Base-by-base conservation (phyloP, 805 yeast genomes). In the Hanseniaspora thailandica region DNA sequence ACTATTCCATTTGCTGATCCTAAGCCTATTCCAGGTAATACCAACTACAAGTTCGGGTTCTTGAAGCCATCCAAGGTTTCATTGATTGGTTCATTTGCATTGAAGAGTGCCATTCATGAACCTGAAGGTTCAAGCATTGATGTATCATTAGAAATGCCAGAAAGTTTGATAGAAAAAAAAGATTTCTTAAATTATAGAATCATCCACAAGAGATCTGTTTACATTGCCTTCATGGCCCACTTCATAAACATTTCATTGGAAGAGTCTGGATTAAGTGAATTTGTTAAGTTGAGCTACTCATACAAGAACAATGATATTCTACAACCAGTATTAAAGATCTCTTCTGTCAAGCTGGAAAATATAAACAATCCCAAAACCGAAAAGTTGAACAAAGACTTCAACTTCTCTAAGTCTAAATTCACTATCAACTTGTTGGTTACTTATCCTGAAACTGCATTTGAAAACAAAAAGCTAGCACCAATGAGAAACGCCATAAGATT, bases 121-220 rank as follows among this genome's bases (percentile, higher is more conserved):
- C 81, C 82, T 25, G 72, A 74, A 43, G 84, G 85, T 0, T 72
- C 79, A 64, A 71, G 86, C 5, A 76, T 90, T 22, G 98, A 93
- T 65, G 76, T 93, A 28, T 74, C 84, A 31, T 72, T 90, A 39
- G 81, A 86, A 4, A 90, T 93, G 89, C 96, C 97, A 5, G 68
- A 70, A 49, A 68, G 70, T 26, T 64, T 84, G 46, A 84, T 93
- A 63, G 88, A 84, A 62, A 81, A 82, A 49, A 93, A 93, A 69
- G 98, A 93, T 66, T 86, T 82, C 62, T 71, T 90, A 61, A 93
- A 93, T 69, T 87, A 85, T 69, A 75, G 97, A 63, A 90, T 93
- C 38, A 70, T 87, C 54, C 88, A 90, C 69, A 93, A 93, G 67
- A 76, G 96, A 59, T 80, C 96, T 8, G 90, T 86, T 59, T 93